Conservation (phyloP, 2,329 filamentous ascomycete genomes). For the Microcera coccophila region DNA sequence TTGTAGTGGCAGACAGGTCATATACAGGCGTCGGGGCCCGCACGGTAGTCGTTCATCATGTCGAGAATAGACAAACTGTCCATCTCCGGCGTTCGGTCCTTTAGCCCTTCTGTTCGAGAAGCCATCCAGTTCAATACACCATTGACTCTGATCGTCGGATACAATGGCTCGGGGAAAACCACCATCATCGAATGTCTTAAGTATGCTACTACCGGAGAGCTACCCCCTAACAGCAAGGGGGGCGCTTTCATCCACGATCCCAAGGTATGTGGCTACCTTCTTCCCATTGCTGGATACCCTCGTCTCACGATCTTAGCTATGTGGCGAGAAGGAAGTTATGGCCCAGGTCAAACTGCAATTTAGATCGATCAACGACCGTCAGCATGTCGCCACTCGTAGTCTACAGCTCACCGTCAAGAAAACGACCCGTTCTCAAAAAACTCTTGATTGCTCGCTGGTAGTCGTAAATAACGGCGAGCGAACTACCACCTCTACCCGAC, state of each 20-base stretch:
- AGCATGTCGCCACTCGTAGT: conserved; percentile 79
- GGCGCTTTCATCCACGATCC: conserved; percentile 97
- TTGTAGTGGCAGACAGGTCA: conserved; percentile 2
- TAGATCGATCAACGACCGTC: conserved; percentile 69
- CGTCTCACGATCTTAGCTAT: conserved; percentile 48
- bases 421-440: conserved; percentile 69
- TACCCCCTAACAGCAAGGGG: conserved; percentile 85
- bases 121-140: conserved; percentile 85
- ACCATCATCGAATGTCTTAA: conserved; percentile 99
- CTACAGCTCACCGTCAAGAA: conserved; percentile 87
- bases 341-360: conserved; percentile 92
- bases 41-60: conserved; percentile 40
- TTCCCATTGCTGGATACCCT: neutral
- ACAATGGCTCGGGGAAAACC: conserved; percentile 97
- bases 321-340: conserved; percentile 80
- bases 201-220: conserved; percentile 91
- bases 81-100: conserved; percentile 80
- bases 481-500: conserved; percentile 71
- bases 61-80: conserved; percentile 87
- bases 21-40: neutral
- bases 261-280: conserved; percentile 51
- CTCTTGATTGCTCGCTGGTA: conserved; percentile 74
- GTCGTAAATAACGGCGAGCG: conserved; percentile 77
- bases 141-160: conserved; percentile 91
- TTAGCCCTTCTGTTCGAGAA: conserved; percentile 70